These are phyloP conservation scores for Fraxinus excelsior DNA, from an alignment of 257 asterid genomes.

Conservation along the genomic window DNA sequence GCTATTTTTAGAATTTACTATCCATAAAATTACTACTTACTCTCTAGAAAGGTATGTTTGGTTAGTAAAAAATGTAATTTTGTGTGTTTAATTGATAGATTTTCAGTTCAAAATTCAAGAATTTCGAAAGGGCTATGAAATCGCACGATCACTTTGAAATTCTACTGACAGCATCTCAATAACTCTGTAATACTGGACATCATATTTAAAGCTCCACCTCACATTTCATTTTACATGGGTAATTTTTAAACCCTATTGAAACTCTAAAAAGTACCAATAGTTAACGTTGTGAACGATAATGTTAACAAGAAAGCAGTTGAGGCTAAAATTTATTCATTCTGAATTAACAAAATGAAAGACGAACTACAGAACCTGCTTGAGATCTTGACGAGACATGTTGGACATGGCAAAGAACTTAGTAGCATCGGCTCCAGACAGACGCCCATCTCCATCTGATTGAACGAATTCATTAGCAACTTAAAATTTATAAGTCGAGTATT, in stretches of 20 bases:
- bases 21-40: not conserved
- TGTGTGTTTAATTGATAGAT: not conserved
- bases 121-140: not conserved
- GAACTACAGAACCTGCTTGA: slow-evolving; percentile 64
- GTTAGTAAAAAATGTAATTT: not conserved
- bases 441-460: slow-evolving; percentile 84
- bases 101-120: not conserved
- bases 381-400: slow-evolving; percentile 84
- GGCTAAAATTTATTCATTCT: not conserved
- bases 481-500: not conserved
- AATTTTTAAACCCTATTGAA: not conserved
- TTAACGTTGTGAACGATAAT: not conserved
- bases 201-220: not conserved
- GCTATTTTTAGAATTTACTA: too few relatives aligned
- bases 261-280: not conserved
- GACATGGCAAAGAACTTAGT: slow-evolving; percentile 84
- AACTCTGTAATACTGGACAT: not conserved
- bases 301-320: not conserved
- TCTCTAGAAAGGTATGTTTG: not conserved
- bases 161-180: not conserved
- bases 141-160: not conserved
- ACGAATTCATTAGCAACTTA: not conserved
- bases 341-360: not conserved
- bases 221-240: not conserved
- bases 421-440: slow-evolving; percentile 83